A percentile compares a stretch with the other conserved stretches of the same genome.
These are phyloP conservation scores for Coprinopsis sp. DNA, from an alignment of 768 basidiomycete species.

Conservation along the genomic window DNA sequence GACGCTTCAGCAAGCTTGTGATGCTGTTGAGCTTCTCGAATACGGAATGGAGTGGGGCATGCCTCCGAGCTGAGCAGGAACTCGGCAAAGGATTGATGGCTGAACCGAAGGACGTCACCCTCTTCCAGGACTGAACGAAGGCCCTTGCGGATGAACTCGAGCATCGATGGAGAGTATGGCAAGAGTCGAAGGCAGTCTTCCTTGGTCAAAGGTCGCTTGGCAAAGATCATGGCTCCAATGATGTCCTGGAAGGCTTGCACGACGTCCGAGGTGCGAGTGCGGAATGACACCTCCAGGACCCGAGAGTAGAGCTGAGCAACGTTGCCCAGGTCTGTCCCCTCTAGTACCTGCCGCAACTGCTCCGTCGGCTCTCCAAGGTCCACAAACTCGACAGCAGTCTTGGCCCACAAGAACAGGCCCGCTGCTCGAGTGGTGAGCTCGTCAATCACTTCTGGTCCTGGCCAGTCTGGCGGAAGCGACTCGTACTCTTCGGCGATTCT, in stretches of 20 bases:
- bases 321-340: conserved; percentile 11
- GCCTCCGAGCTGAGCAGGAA: conserved; percentile 16
- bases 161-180: conserved; percentile 8
- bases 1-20: conserved; percentile 16
- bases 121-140: conserved; percentile 18
- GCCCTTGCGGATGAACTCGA: conserved; percentile 17
- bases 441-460: conserved; percentile 13
- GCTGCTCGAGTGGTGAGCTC: conserved; percentile 20
- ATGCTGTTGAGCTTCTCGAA: conserved; percentile 15
- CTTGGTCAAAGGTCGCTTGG: conserved; percentile 17
- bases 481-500: conserved; percentile 14
- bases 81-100: conserved; percentile 25
- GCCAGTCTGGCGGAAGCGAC: conserved; percentile 15
- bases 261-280: conserved; percentile 5
- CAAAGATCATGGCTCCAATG: conserved; percentile 18
- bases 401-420: conserved; percentile 27
- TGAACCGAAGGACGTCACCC: conserved; percentile 12
- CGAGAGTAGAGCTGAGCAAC: conserved; percentile 16
- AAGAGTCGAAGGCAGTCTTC: conserved; percentile 10
- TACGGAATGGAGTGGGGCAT: conserved; percentile 14
- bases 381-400: conserved; percentile 17
- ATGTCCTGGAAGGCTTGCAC: conserved; percentile 13
- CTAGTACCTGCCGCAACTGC: conserved; percentile 12
- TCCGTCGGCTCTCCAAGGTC: conserved; percentile 13
- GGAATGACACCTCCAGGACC: conserved; percentile 18